Base-by-base conservation (phyloP, 768 basidiomycete species). In the Boletus barrowsii region DNA sequence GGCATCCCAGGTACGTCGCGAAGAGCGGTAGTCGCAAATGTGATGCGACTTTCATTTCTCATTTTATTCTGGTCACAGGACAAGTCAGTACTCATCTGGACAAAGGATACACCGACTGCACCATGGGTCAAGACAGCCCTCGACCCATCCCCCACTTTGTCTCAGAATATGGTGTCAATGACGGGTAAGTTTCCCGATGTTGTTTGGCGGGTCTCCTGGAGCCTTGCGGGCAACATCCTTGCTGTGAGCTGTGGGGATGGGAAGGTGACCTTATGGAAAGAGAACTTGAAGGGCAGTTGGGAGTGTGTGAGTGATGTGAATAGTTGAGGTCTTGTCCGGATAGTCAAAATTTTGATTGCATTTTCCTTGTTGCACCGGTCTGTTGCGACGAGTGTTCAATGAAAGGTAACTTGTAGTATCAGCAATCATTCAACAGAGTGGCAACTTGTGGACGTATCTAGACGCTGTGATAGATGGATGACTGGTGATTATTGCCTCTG, bases 121-220 rank as follows among this genome's bases (percentile, higher is more conserved):
- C 79, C 85, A 1, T 96, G 93, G 93, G 80, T 81, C 13, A 90
- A 88, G 75, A 88, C 83, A 2, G 77, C 83, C 10, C 82, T 96
- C 35, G 90, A 94, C 63, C 89, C 90, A 1, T 82, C 83, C 2
- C 75, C 78, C 10, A 72, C 79, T 7, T 66, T 71, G 14, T 74
- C 77, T 4, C 74, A 78, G 43, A 72, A 76, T 10, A 65, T 79
- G 9, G 75, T 76, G 8, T 72, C 68, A 42, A 75, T 71, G 68
- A 73, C 82, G 15, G 90, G 90, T 22, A 93, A 89, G 68, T 98
- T 98, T 76, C 91, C 93, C 2, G 96, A 98, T 68, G 93, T 94
- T 5, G 94, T 98, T 24, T 99, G 96, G 97, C 83, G 95, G n/a
- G 93, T 98, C 33, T 93, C 90, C 42, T 99, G 97, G 97, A 95